These are phyloP conservation scores for Aspergillus asperescens DNA, from an alignment of 495 filamentous ascomycete genomes.

Conservation along the genomic window DNA sequence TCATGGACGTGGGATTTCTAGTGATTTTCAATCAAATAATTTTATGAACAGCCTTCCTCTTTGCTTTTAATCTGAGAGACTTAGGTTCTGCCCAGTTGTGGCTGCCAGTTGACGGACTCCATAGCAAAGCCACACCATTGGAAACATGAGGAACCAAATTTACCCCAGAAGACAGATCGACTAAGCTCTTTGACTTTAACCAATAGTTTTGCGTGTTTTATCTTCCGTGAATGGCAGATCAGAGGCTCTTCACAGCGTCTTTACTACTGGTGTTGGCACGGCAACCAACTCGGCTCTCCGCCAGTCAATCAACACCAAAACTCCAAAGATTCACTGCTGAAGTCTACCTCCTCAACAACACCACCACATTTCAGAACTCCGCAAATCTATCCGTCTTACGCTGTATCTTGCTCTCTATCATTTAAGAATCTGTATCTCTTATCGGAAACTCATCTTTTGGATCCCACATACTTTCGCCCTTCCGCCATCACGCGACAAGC, in stretches of 20 bases:
- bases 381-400: not conserved
- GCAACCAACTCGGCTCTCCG: not conserved
- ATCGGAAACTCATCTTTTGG: not conserved
- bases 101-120: not conserved
- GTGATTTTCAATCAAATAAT: not conserved
- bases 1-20: not conserved
- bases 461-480: not conserved
- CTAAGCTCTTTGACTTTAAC: not conserved
- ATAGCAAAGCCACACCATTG: not conserved
- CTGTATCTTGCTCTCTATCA: slow-evolving; percentile 7
- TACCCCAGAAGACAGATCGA: not conserved
- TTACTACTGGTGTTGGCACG: slow-evolving; percentile 1
- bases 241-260: not conserved
- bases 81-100: not conserved
- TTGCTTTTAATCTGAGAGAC: not conserved
- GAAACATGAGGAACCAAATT: not conserved
- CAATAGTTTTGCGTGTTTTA: not conserved
- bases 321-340: not conserved
- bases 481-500: slow-evolving; percentile 51
- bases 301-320: not conserved
- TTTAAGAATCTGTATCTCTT: slow-evolving; percentile 6
- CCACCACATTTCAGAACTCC: not conserved
- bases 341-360: not conserved
- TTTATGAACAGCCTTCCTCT: not conserved
- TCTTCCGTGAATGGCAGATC: not conserved